Conservation (phyloP, 768 basidiomycete genomes). For the Leccinum truebloodii region DNA sequence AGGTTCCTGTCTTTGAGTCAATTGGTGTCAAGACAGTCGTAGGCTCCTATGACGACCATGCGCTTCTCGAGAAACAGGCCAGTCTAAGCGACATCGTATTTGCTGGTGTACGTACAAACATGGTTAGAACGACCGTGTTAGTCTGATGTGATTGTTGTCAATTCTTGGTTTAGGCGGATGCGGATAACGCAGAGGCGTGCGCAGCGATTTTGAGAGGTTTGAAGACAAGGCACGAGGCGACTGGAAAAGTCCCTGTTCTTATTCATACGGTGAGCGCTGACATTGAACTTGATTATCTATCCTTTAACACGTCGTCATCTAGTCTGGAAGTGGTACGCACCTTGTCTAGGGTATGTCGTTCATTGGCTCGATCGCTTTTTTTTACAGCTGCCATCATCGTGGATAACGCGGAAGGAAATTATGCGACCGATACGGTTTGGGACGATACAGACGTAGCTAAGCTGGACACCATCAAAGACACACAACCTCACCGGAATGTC, state of each 20-base stretch:
- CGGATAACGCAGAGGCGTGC: conserved; percentile 47
- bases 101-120: conserved; percentile 33
- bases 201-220: conserved; percentile 53
- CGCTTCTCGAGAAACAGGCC: conserved; percentile 44
- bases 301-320: not conserved
- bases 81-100: conserved; percentile 47
- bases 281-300: no score
- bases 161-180: conserved; percentile 38
- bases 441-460: conserved; percentile 49
- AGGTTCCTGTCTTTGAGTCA: conserved; percentile 18
- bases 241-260: conserved; percentile 45
- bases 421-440: conserved; percentile 41
- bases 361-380: not conserved
- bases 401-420: conserved; percentile 47
- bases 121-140: no score
- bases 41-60: conserved; percentile 48
- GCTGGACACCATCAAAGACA: conserved; percentile 46
- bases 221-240: conserved; percentile 44
- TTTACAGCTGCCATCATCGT: conserved; percentile 38
- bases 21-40: conserved; percentile 31
- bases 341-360: not conserved
- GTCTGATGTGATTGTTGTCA: not conserved
- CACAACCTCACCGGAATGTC: conserved; percentile 50
- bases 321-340: conserved; percentile 53
- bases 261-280: conserved; percentile 59